Conservation (phyloP, 169 alveolate genomes). For the Eimeria falciformis region DNA sequence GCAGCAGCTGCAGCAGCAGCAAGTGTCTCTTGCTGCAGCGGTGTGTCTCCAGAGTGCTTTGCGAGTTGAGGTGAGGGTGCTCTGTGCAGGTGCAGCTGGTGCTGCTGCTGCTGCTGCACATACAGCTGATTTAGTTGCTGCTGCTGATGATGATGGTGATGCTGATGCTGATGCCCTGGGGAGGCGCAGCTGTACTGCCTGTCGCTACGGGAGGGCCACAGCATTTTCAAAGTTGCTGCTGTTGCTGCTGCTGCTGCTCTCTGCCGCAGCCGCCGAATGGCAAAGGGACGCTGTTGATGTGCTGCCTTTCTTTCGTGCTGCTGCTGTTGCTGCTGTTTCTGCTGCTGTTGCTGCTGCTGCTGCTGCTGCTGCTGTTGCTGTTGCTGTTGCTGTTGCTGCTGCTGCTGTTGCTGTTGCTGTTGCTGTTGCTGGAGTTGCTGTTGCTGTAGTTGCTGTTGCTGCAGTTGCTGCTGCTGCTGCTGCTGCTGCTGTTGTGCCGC, state of each 20-base stretch:
- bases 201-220: not conserved
- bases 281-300: not conserved
- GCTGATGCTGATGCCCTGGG: too few species aligned
- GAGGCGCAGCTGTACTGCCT: not conserved
- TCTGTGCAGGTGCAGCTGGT: too few species aligned
- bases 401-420: not conserved
- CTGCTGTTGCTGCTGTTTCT: not conserved
- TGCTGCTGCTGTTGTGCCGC: not conserved
- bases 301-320: not conserved
- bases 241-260: conserved; percentile 18
- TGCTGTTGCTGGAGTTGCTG: not conserved
- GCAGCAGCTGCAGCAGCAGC: conserved; percentile 29
- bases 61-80: too few species aligned
- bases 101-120: too few species aligned
- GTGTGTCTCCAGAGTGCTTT: too few species aligned
- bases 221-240: not conserved
- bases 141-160: not conserved
- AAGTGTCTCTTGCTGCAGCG: not conserved
- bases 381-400: not conserved
- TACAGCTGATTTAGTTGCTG: too few species aligned
- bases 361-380: not conserved
- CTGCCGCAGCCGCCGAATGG: not conserved
- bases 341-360: not conserved
- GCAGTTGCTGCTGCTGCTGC: not conserved
- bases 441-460: not conserved